phyloP scores from a whole-genome alignment of 345 rosid genomes.

The Carallia brachiata region DNA sequence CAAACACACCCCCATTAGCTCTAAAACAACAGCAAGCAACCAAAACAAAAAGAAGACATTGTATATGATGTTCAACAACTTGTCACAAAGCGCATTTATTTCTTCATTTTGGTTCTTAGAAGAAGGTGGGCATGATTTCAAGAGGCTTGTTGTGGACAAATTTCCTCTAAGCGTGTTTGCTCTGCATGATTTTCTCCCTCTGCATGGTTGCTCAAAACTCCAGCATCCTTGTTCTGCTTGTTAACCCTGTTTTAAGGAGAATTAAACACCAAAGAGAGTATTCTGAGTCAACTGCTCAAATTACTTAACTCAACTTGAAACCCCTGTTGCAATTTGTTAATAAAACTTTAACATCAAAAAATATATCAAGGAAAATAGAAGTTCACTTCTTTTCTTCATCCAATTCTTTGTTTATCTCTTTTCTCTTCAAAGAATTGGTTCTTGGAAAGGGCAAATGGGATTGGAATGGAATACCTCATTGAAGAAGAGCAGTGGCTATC shows the following conservation, averaged over 20 bases:
- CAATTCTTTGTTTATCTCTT: too few relatives aligned
- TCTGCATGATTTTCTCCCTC: slow-evolving; percentile 83
- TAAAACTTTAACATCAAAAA: too few relatives aligned
- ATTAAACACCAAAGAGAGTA: background rate
- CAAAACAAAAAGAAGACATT: background rate
- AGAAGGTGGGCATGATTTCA: slow-evolving; percentile 92
- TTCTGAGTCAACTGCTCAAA: too few relatives aligned
- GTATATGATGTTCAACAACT: background rate
- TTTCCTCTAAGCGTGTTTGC: slow-evolving; percentile 56
- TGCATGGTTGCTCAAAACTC: slow-evolving; percentile 69
- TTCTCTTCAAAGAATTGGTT: too few relatives aligned
- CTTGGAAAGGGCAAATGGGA: too few relatives aligned
- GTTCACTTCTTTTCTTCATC: too few relatives aligned
- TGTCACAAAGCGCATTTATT: background rate
- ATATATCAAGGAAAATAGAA: too few relatives aligned
- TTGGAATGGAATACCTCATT: too few relatives aligned
- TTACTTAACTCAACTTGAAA: too few relatives aligned
- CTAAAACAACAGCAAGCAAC: slow-evolving; percentile 6
- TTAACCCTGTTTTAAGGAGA: slow-evolving; percentile 48
- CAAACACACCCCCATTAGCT: background rate
- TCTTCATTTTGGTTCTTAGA: slow-evolving; percentile 62
- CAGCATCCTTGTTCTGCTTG: slow-evolving; percentile 89
- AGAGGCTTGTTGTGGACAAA: slow-evolving; percentile 64
- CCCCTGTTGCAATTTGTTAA: too few relatives aligned
- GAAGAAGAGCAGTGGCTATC: too few relatives aligned